These are phyloP conservation scores for Notholithocarpus densiflorus DNA, from an alignment of 306 rosid species.

Conservation along the genomic window DNA sequence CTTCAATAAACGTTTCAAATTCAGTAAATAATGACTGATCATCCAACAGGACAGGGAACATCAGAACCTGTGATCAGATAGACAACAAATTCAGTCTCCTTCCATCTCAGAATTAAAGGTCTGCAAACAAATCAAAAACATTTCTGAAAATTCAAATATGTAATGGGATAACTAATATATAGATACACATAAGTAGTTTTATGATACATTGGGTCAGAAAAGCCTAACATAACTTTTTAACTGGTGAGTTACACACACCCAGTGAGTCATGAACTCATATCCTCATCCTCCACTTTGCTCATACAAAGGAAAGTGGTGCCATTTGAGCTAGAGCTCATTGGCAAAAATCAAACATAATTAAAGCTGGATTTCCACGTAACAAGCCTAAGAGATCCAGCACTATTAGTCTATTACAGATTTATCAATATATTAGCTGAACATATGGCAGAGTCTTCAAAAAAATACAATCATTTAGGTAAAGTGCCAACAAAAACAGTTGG, in stretches of 20 bases:
- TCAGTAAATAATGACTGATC: constrained; percentile 68
- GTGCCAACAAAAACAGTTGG: neutral
- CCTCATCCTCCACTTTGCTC: too few species aligned
- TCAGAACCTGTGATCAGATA: constrained; percentile 59
- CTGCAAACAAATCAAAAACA: neutral
- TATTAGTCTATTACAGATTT: neutral
- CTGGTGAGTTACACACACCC: too few species aligned
- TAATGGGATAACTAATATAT: neutral
- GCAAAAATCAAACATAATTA: neutral
- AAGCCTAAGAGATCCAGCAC: neutral
- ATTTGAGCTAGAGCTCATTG: too few species aligned
- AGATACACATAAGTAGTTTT: neutral
- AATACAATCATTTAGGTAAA: neutral
- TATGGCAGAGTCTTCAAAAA: neutral
- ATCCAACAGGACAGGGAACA: constrained; percentile 79
- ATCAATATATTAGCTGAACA: neutral
- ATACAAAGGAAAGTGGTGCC: too few species aligned
- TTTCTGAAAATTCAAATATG: neutral
- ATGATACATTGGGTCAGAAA: neutral
- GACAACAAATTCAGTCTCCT: constrained; percentile 1
- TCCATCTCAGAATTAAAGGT: neutral
- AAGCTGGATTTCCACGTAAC: neutral
- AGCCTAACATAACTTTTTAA: neutral
- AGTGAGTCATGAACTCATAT: too few species aligned
- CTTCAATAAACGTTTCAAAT: constrained; percentile 91